Conservation (phyloP, 2,329 filamentous ascomycete species). For the Rhynchosporium agropyri region DNA sequence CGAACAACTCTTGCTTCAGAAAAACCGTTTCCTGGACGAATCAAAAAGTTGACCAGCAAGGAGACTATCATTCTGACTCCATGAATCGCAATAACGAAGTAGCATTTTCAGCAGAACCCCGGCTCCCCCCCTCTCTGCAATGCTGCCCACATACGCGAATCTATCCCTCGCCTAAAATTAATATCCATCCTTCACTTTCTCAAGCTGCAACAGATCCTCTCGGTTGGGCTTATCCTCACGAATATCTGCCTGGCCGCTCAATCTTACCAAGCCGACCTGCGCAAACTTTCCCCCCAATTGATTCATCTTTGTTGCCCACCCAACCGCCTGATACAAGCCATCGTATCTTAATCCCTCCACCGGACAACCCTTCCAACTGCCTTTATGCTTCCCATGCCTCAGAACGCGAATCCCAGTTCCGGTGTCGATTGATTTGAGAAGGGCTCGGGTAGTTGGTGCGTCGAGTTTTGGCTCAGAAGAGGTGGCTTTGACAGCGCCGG, state of each 20-base stretch:
- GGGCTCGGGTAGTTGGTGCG: background rate
- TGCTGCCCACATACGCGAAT: no score
- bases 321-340: background rate
- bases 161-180: background rate
- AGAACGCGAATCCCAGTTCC: constrained; percentile 3
- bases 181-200: background rate
- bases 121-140: no score
- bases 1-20: no score
- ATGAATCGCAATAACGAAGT: no score
- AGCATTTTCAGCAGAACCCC: no score
- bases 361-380: background rate
- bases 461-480: background rate
- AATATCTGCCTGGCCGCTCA: background rate
- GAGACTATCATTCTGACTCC: no score
- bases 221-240: background rate
- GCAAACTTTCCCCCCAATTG: constrained; percentile 5
- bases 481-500: background rate
- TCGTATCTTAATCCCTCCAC: constrained; percentile 9
- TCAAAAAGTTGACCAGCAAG: no score
- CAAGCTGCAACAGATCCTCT: background rate
- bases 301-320: background rate
- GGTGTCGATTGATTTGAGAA: background rate
- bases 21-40: no score
- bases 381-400: background rate
- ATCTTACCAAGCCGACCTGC: background rate